Evolutionary conservation across 306 rosid genomes (phyloP).

Genomic region (Acmispon strigosus): DNA sequence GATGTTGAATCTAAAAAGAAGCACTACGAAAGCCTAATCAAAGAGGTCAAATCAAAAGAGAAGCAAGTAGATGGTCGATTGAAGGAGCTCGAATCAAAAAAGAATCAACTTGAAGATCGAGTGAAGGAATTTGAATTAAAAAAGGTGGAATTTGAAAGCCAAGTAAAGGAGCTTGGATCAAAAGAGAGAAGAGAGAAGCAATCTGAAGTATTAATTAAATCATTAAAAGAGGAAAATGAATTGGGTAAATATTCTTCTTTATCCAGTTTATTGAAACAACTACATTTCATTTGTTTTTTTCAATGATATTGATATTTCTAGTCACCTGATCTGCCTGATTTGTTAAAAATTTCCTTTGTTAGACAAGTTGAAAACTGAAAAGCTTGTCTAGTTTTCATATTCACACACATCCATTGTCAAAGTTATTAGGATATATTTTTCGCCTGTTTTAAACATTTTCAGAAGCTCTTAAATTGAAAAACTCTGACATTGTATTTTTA

Average conservation of each 20-base stretch:
- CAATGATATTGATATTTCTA: neutral
- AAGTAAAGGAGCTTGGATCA: neutral
- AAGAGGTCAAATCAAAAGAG: too few relatives aligned
- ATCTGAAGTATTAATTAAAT: neutral
- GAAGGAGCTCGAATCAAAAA: neutral
- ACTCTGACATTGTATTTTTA: neutral
- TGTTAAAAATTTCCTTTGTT: neutral
- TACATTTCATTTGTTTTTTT: too few relatives aligned
- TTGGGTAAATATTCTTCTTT: constrained; percentile 33
- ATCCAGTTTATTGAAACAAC: constrained; percentile 4
- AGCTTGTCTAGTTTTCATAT: neutral
- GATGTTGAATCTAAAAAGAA: neutral
- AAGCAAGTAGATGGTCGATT: neutral
- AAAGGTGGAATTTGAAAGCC: neutral
- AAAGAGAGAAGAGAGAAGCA: constrained; percentile 7
- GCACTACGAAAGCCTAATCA: too few relatives aligned
- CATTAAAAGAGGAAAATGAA: constrained; percentile 8
- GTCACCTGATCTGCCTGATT: neutral
- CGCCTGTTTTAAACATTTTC: neutral
- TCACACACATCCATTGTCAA: neutral
- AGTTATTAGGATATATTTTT: neutral
- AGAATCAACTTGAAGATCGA: neutral
- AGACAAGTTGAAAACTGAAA: constrained; percentile 4
- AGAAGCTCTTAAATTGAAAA: neutral
- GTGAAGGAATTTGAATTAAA: neutral